Evolutionary conservation across 345 rosid genomes (phyloP), one percentile per base, ranked within the genome.

Genomic region (Hibiscus trionum): DNA sequence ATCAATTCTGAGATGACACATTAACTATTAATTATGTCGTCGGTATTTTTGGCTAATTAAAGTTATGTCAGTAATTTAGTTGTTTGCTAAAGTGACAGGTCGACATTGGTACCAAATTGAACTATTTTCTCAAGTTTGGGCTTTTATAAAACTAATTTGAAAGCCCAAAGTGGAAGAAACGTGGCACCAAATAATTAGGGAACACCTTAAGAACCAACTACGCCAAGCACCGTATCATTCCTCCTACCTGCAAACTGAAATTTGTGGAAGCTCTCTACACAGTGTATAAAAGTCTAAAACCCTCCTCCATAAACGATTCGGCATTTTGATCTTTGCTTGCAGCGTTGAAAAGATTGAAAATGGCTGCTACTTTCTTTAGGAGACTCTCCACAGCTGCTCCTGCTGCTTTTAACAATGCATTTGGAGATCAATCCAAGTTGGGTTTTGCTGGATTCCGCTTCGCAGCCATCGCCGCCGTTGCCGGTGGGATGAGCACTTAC

Each of bases 401-500:
- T 24, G 46, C 82, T 21, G 65, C 84, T 39, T 70, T 84, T 65
- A 75, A 81, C 49, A 62, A 37, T 46, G 78, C 91, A 29, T 82
- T 79, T 29, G 69, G 87, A 69, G 81, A 82, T 67, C 90, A 83
- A 61, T 16, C 71, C 52, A 79, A 78, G 64, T 82, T 87, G 50
- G 74, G 71, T 75, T 82, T 61, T 72, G 26, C 67, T 61, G 81
- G 84, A 55, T 82, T 76, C 72, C 89, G 91, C 50, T 66, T 86
- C 72, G 86, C 93, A 14, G 94, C 93, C 4, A 79, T 88, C 78
- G 95, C 95, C 0, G 96, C 96, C 2, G 82, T 84, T 65, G 88
- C 97, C 75, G 97, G 90, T 11, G 98, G 98, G 77, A 73, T 90
- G 81, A 86, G 96, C 27, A 87, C 77, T 70, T 78, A 83, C 75